Evolutionary conservation across 1,284 basidiomycete species (phyloP).

Genomic region (Fomitopsis betulina): DNA sequence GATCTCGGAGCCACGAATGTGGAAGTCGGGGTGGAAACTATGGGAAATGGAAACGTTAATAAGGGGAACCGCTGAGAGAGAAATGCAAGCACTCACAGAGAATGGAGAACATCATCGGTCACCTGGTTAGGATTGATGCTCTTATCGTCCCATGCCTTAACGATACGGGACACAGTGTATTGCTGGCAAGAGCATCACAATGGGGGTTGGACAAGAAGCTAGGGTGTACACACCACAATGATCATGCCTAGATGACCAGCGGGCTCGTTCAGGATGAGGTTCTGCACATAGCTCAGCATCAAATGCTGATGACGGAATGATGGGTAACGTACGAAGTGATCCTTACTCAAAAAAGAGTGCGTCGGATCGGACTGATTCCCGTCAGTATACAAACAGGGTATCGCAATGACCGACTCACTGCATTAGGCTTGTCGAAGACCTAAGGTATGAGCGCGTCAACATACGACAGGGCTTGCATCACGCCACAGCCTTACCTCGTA

Average conservation of each 20-base stretch:
- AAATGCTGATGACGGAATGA: background rate
- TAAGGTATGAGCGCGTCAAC: conserved; percentile 12
- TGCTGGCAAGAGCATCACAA: conserved; percentile 29
- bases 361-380: conserved; percentile 71
- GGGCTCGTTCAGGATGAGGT: conserved; percentile 75
- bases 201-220: background rate
- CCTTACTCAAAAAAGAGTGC: conserved; percentile 80
- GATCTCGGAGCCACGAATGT: conserved; percentile 60
- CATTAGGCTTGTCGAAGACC: conserved; percentile 75
- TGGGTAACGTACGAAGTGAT: conserved; percentile 60
- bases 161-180: conserved; percentile 57
- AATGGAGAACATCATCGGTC: conserved; percentile 69
- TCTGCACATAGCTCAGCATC: conserved; percentile 31
- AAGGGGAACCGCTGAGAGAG: background rate
- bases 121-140: conserved; percentile 55
- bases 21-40: conserved; percentile 87
- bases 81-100: conserved; percentile 48
- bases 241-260: conserved; percentile 73
- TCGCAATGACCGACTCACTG: conserved; percentile 39
- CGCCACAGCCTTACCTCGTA: conserved; percentile 45
- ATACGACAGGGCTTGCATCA: background rate
- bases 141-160: conserved; percentile 81
- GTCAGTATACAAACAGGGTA: background rate
- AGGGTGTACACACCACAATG: conserved; percentile 47
- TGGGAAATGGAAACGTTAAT: background rate